Conservation (phyloP, 768 basidiomycete species). For the Auricularia cornea region DNA sequence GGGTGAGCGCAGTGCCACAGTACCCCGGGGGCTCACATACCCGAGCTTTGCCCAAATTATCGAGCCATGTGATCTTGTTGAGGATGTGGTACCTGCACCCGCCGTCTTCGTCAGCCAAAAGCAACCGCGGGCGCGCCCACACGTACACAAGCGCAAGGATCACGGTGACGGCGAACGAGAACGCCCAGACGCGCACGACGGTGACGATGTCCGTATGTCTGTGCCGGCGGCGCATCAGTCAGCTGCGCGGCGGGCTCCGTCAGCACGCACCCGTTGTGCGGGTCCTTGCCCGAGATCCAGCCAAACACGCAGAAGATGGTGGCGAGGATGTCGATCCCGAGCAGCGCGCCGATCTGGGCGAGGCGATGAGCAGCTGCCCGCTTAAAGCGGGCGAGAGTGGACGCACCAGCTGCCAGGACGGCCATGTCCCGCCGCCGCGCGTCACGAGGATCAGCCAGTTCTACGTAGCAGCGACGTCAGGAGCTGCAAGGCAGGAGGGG, state of each 20-base stretch:
- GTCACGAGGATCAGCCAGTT: constrained; percentile 20
- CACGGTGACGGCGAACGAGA: constrained; percentile 32
- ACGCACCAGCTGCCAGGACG: constrained; percentile 32
- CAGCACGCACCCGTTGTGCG: constrained; percentile 20
- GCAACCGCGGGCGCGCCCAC: neutral
- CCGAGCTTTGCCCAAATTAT: constrained; percentile 27
- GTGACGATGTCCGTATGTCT: constrained; percentile 32
- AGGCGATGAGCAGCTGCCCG: constrained; percentile 21
- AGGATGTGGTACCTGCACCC: constrained; percentile 22
- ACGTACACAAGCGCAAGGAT: constrained; percentile 25
- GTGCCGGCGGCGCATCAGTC: neutral
- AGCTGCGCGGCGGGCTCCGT: too few species aligned
- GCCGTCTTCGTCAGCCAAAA: neutral
- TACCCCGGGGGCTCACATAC: too few species aligned
- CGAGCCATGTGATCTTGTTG: constrained; percentile 30
- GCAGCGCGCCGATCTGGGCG: constrained; percentile 22
- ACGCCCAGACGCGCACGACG: constrained; percentile 33
- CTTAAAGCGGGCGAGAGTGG: constrained; percentile 14
- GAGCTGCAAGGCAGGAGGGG: constrained; percentile 1
- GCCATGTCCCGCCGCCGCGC: constrained; percentile 25
- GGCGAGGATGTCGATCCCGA: constrained; percentile 35
- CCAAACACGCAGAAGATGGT: constrained; percentile 33
- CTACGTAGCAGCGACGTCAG: neutral
- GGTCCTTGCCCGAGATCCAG: constrained; percentile 32
- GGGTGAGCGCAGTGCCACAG: neutral